These are phyloP conservation scores for Lasiodiplodia sp. DNA, from an alignment of 2,329 filamentous ascomycete genomes.

Conservation along the genomic window DNA sequence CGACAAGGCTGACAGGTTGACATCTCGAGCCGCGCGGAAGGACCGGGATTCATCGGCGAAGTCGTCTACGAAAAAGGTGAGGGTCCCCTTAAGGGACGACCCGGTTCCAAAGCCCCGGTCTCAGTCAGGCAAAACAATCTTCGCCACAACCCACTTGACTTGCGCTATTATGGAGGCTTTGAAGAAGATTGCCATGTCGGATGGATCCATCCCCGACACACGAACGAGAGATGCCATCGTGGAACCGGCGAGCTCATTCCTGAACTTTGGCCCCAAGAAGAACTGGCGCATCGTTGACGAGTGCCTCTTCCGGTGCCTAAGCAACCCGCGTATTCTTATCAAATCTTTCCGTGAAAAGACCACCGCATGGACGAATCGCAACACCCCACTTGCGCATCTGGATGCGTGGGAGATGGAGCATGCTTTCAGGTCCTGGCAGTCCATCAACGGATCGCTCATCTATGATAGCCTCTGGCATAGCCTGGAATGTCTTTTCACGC, in stretches of 20 bases:
- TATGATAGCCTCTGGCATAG: constrained; percentile 47
- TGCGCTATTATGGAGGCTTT: constrained; percentile 41
- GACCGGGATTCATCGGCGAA: not conserved
- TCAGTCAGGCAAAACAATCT: not conserved
- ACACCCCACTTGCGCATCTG: constrained; percentile 31
- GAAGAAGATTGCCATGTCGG: constrained; percentile 36
- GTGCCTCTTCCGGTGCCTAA: constrained; percentile 19
- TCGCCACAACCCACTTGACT: constrained; percentile 37
- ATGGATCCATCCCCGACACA: constrained; percentile 20
- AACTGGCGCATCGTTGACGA: constrained; percentile 24
- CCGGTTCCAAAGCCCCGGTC: not conserved
- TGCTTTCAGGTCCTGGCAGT: constrained; percentile 46
- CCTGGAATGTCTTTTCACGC: constrained; percentile 43
- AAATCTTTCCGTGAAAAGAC: constrained; percentile 23
- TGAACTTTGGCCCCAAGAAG: not conserved
- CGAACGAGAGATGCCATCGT: constrained; percentile 21
- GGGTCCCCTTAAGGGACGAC: not conserved
- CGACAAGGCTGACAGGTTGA: not conserved
- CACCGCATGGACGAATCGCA: constrained; percentile 5
- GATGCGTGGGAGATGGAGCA: constrained; percentile 41
- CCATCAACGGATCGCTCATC: constrained; percentile 43
- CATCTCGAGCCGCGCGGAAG: not conserved
- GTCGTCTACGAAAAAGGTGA: not conserved
- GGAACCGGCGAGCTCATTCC: not conserved
- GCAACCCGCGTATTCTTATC: constrained; percentile 19